Base-by-base conservation (phyloP, 2,329 filamentous ascomycete genomes). In the Neofusicoccum cordaticola region DNA sequence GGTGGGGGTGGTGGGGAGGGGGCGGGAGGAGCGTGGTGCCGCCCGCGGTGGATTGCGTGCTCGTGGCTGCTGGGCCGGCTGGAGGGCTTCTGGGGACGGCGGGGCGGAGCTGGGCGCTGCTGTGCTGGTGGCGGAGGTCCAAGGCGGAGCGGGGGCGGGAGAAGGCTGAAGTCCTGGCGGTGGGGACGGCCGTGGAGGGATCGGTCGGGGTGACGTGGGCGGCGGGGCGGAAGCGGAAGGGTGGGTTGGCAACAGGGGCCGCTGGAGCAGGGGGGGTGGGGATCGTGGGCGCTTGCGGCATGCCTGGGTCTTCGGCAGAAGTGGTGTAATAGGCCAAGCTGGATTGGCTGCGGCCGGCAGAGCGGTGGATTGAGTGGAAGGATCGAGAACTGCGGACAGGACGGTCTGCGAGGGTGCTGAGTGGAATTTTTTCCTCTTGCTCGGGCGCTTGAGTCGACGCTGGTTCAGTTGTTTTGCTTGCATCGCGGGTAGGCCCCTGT, bases 81-180 rank as follows among this genome's bases (percentile, higher is more conserved):
- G 31, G 31, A 11, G 7, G 34, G 34, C n/a, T 56, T 51, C 19
- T 31, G 27, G 27, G 64, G 22, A 11, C 11, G 64, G 17, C 3
- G 62, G 61, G 15, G 66, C 56, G 56, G 56, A 60, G 56, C 7
- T 19, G 22, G 45, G 1, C 57, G 27, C 34, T 51, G 27, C 60
- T 63, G 56, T 61, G 27, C 4, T 66, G 60, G 7, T 62, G 61
- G 39, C 71, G 71, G 13, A 77, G 68, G 47, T 77, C 73, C 35
- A 76, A 73, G 8, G 75, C 73, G 41, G 74, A 76, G 44, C 63
- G 63, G 4, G 63, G 44, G 37, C 45, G 75, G 71, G 68, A 8
- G 62, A 53, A 5, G 69, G 63, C 41, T 27, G 56, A 37, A 4
- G 15, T 2, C 31, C 34, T 17, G n/a, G 2, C 15, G 48, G 48